Base-by-base conservation (phyloP, 2,329 filamentous ascomycete genomes). In the Claviceps sp. region DNA sequence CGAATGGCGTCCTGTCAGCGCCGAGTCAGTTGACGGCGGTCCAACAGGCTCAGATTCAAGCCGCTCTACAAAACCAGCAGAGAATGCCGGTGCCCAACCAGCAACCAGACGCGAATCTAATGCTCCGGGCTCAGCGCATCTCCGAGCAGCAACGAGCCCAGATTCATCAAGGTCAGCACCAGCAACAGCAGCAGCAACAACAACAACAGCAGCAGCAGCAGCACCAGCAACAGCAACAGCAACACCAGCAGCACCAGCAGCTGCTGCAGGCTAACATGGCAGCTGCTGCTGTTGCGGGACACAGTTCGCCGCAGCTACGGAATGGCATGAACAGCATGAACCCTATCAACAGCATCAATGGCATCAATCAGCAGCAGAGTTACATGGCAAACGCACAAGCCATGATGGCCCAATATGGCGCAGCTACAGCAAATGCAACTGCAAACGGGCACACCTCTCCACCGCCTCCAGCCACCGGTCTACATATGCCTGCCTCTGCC, bases 31-130 rank as follows among this genome's bases (percentile, higher is more conserved):
- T 86, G 71, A 80, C 79, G 54, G 77, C 78, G 46, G 74, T 86
- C 24, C 80, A 82, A 40, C 84, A 87, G 62, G 82, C 84, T 24
- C 85, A 85, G 57, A 76, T 88, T 70, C 82, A 85, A 59, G 53
- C 53, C 14, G 74, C 75, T 16, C 58, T 70, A 58, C 71, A 77
- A 55, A 71, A 70, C 5, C 77, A 84, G 56, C 74, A 79, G 50
- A 77, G 84, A 51, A 76, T 87, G 70, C 76, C 80, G 2, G 65
- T 67, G 57, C 63, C 65, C 2, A 66, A 66, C 38, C 62, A 64
- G 42, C 65, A 64, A 41, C 63, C 78, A 2, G 77, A 82, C 54
- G 69, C 77, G 26, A 74, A 73, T 51, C 65, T 82, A 47, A 73
- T 82, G 58, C 70, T 84, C 59, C 82, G 85, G 60, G 78, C 82